phyloP scores from a whole-genome alignment of 441 rosid species.

The Iberis amara region DNA sequence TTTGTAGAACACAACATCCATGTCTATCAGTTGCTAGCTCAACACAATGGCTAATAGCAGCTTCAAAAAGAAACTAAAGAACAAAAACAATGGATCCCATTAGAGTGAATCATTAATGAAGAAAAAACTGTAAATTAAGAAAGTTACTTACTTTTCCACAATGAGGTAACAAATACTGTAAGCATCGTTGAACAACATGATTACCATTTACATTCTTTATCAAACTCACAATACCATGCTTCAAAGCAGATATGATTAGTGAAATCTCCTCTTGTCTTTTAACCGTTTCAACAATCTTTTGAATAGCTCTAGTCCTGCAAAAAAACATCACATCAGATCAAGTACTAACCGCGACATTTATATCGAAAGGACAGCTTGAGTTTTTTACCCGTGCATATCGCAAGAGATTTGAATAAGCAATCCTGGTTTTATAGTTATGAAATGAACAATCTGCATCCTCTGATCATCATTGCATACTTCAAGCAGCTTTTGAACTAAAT shows the following conservation, averaged over 20 bases:
- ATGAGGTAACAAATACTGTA: slow-evolving; percentile 50
- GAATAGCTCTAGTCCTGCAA: slow-evolving; percentile 73
- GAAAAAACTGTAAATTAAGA: slow-evolving; percentile 10
- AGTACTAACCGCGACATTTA: neutral
- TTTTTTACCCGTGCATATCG: slow-evolving; percentile 70
- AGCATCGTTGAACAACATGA: slow-evolving; percentile 74
- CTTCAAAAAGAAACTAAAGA: slow-evolving; percentile 63
- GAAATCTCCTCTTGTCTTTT: slow-evolving; percentile 50
- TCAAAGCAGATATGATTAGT: slow-evolving; percentile 48
- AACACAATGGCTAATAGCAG: slow-evolving; percentile 55
- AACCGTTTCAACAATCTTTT: slow-evolving; percentile 66
- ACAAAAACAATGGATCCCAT: slow-evolving; percentile 16
- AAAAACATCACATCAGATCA: neutral
- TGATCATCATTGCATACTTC: slow-evolving; percentile 78
- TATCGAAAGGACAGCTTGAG: slow-evolving; percentile 12
- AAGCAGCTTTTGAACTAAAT: slow-evolving; percentile 72
- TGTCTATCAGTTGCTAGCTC: slow-evolving; percentile 77
- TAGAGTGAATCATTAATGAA: neutral
- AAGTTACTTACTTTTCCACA: slow-evolving; percentile 45
- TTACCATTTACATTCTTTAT: slow-evolving; percentile 73
- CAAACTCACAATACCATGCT: slow-evolving; percentile 60
- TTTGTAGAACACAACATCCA: slow-evolving; percentile 86
- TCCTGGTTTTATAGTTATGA: slow-evolving; percentile 51
- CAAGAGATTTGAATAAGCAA: slow-evolving; percentile 68
- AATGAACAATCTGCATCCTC: slow-evolving; percentile 50